Evolutionary conservation across 2,329 filamentous ascomycete species (phyloP), one percentile per base, ranked within the genome.

Genomic region (Colletotrichum higginsianum): DNA sequence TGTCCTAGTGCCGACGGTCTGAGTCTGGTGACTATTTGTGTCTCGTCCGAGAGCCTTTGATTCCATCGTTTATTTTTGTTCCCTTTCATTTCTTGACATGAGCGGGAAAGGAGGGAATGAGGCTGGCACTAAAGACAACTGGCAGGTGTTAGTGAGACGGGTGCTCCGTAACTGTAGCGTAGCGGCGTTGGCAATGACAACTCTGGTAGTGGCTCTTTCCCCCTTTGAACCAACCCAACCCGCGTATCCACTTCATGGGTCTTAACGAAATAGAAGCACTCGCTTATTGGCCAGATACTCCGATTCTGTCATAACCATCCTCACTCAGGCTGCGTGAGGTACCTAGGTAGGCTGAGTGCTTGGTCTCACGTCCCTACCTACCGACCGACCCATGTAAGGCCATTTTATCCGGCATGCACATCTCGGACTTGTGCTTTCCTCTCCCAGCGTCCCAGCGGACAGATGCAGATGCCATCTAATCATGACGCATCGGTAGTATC

Each of bases 391-490:
- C 2, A 13, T 3, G 13, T 21, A 42, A 61, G 46, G 46, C 46
- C 13, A 23, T 23, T 18, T 38, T 47, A 26, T 42, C 35, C 35
- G 18, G 42, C 30, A 72, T 55, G 65, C 65, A 69, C 60, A 64
- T 35, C 69, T 71, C 64, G 57, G 67, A 53, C 46, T 67, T 49
- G 21, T 61, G 56, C 56, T 52, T n/a, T 38, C 15, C 23, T 16
- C 40, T 40, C 64, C 12, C 60, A 49, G 42, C 64, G 57, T 40
- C 64, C 16, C 60, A 49, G 42, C 64, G 57, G 68, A 62, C 40
- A 40, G 40, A 47, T 68, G 69, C 69, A 72, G 60, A 69, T 72
- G 65, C 66, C 69, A 72, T 72, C 69, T 72, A 64, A 72, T 72
- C 65, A 64, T 52, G 57, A 58, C 58, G 65, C 57, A 68, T 62